These are phyloP conservation scores for Paramyrothecium sp. DNA, from an alignment of 2,329 filamentous ascomycete species.

Conservation along the genomic window DNA sequence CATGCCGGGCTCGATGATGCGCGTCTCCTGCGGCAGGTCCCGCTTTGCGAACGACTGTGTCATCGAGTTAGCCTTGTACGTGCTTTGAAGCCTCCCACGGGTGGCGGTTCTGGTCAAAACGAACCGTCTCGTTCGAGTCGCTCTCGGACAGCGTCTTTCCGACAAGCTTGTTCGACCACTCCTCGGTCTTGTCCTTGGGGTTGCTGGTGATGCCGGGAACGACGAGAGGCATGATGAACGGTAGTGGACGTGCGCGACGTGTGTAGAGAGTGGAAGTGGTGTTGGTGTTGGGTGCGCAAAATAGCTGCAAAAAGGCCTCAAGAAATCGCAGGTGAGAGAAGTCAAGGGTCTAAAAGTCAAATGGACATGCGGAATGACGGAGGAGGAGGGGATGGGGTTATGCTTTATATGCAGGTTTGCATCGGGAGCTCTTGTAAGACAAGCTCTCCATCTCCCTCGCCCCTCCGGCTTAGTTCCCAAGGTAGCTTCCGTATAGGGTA, in stretches of 20 bases:
- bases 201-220: conserved; percentile 55
- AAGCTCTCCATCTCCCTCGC: neutral
- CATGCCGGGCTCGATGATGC: conserved; percentile 55
- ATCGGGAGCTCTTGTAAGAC: neutral
- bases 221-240: conserved; percentile 62
- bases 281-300: neutral
- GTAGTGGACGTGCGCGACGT: neutral
- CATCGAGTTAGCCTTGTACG: too few species aligned
- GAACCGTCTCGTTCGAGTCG: conserved; percentile 51
- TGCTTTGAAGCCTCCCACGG: too few species aligned
- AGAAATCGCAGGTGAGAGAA: neutral
- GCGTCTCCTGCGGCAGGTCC: conserved; percentile 55
- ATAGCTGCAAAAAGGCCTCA: neutral
- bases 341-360: neutral
- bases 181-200: conserved; percentile 45
- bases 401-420: neutral
- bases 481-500: neutral
- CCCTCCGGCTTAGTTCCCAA: too few species aligned
- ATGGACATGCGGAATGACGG: neutral
- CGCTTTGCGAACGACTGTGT: conserved; percentile 57
- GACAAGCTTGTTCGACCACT: conserved; percentile 62
- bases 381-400: neutral
- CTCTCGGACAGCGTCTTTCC: conserved; percentile 60
- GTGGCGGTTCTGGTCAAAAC: too few species aligned
- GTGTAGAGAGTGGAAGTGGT: neutral